phyloP scores from a whole-genome alignment of 139 green algal genomes.

The Gonium pectorale region DNA sequence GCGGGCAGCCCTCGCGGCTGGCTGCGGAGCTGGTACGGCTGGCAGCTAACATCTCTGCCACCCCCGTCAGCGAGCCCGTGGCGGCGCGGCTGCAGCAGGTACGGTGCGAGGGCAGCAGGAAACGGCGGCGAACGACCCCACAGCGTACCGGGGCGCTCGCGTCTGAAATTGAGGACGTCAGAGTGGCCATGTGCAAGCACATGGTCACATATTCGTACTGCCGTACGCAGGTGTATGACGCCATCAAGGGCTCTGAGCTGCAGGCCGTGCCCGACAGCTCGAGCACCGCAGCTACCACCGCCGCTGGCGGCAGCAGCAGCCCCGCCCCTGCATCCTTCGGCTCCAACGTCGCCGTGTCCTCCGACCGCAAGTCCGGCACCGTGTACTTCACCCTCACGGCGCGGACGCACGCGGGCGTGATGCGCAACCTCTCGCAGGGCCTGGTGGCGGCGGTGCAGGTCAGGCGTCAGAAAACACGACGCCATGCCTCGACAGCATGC shows the following conservation, averaged over 20 bases:
- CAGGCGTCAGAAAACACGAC: no score
- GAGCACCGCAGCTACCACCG: neutral
- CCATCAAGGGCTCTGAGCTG: neutral
- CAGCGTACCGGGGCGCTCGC: no score
- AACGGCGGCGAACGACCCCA: no score
- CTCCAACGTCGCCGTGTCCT: conserved; percentile 7
- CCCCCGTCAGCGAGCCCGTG: neutral
- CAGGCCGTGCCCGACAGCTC: neutral
- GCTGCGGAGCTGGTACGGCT: neutral
- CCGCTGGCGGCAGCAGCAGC: neutral
- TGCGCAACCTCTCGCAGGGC: conserved; percentile 11
- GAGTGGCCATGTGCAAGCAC: no score
- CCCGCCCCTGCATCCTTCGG: neutral
- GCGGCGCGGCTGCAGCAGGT: neutral
- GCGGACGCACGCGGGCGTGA: neutral
- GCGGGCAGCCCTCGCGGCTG: neutral
- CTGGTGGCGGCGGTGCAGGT: conserved; percentile 11
- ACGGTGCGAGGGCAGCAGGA: no score
- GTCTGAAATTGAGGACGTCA: no score
- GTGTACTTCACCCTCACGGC: conserved; percentile 14
- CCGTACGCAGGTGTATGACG: conserved; percentile 8
- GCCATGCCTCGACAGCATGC: no score
- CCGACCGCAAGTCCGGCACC: neutral
- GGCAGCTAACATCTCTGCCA: neutral
- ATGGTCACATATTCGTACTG: no score